These are phyloP conservation scores for Hymenoscyphus salicellus DNA, from an alignment of 2,329 filamentous ascomycete species.

Conservation along the genomic window DNA sequence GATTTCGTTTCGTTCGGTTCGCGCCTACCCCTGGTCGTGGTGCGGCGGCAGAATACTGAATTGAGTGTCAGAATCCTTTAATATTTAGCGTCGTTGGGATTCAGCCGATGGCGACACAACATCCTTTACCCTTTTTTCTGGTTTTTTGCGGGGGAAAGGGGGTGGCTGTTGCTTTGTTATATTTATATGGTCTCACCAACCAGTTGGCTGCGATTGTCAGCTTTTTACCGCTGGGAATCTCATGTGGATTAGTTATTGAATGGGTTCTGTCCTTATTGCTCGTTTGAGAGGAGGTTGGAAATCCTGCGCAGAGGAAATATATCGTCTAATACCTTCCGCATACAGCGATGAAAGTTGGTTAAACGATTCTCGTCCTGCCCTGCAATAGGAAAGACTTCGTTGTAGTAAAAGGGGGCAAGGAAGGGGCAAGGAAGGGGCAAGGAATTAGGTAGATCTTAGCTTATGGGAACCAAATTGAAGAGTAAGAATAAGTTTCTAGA, in stretches of 20 bases:
- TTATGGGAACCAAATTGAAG: no score
- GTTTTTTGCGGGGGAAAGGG: not conserved
- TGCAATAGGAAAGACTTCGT: no score
- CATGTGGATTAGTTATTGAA: not conserved
- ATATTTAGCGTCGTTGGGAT: not conserved
- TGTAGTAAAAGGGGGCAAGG: no score
- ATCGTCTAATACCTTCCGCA: no score
- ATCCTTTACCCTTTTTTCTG: not conserved
- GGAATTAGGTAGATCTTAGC: no score
- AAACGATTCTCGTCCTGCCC: not conserved
- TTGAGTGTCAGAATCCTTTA: not conserved
- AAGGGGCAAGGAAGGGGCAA: no score
- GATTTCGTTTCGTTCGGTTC: not conserved
- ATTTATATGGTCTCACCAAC: not conserved
- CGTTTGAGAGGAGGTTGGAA: not conserved
- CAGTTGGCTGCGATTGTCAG: not conserved
- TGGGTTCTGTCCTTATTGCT: not conserved
- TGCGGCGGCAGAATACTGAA: not conserved
- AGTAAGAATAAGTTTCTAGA: no score
- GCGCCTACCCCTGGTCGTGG: not conserved
- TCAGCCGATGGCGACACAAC: not conserved
- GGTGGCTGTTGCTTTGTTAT: not conserved
- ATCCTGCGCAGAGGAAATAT: not conserved
- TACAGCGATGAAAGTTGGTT: not conserved
- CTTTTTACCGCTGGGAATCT: not conserved